Evolutionary conservation across 208 protist species (phyloP), one percentile per base, ranked within the genome.

Genomic region (Trypanosoma theileri): DNA sequence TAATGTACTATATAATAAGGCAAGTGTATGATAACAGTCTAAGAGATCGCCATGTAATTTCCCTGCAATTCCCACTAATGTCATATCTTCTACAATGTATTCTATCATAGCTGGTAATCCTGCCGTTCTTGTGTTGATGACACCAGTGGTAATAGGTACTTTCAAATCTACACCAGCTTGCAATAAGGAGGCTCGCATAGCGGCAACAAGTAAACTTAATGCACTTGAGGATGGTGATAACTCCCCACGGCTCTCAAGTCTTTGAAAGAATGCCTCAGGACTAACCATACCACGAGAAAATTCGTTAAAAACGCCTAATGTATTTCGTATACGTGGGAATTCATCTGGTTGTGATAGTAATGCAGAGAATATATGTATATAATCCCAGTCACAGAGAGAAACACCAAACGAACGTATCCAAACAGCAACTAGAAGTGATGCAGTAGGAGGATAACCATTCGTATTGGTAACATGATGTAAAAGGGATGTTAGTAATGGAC

Each of bases 351-450:
- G 73, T 3, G 76, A 54, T 22, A 88, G 60, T 2, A 93, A 57
- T 22, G 69, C 59, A 45, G 63, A 65, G 14, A 92, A 66, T 55
- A 89, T 48, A 14, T 75, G 59, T 24, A 88, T 54, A 48, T 85
- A 82, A 69, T 96, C 88, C 91, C 91, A 96, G 61, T 94, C 86
- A 22, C 73, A 73, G 28, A 93, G 76, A 64, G 65, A 58, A 12
- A 76, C 82, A 1, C 88, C 88, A 10, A 93, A 58, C 1, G 88
- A 75, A 6, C 88, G 79, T 26, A 94, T 94, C 88, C 91, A 96
- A 55, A 94, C 41, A 19, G 68, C 80, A 12, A 94, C 79, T 9
- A 96, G 28, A 21, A 94, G 52, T 11, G 80, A 68, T 21, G 76
- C 82, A 6, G 74, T 69, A 3, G 79, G 66, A 13, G 72, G 69